These are phyloP conservation scores for Citropsis articulata DNA, from an alignment of 345 rosid genomes.

Conservation along the genomic window DNA sequence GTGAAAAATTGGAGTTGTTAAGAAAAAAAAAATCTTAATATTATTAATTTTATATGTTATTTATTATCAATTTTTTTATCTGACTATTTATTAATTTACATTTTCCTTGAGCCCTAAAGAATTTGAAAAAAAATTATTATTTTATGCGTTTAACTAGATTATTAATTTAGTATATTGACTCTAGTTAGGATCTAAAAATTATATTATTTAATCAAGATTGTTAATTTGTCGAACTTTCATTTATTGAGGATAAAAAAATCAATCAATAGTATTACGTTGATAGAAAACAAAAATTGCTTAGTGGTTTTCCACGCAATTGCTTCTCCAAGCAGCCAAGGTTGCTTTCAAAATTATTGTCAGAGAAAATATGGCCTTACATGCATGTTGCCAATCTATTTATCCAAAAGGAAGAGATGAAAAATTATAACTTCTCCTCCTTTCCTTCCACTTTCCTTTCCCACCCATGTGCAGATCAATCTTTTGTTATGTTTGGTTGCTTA, in stretches of 20 bases:
- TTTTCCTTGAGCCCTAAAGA: no score
- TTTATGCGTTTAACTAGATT: no score
- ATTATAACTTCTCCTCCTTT: background rate
- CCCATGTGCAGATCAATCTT: slow-evolving; percentile 2
- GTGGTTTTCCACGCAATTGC: slow-evolving; percentile 11
- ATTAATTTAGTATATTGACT: no score
- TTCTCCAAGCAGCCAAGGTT: slow-evolving; percentile 13
- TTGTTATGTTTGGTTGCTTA: background rate
- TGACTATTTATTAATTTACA: no score
- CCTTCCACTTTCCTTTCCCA: background rate
- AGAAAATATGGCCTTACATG: slow-evolving; percentile 15
- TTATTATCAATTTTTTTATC: no score
- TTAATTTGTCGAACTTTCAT: no score
- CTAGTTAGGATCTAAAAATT: accelerated
- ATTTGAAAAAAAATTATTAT: no score
- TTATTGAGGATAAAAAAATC: no score
- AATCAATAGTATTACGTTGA: background rate
- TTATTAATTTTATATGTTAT: no score
- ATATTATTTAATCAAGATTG: no score
- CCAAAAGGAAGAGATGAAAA: background rate
- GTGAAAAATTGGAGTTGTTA: no score
- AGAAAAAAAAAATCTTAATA: no score
- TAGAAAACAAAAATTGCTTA: background rate
- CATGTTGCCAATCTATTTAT: slow-evolving; percentile 22
- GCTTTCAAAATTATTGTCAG: slow-evolving; percentile 8